These are phyloP conservation scores for Cladochytrium tenue DNA, from an alignment of 371 early-diverging fungal genomes.

Conservation along the genomic window DNA sequence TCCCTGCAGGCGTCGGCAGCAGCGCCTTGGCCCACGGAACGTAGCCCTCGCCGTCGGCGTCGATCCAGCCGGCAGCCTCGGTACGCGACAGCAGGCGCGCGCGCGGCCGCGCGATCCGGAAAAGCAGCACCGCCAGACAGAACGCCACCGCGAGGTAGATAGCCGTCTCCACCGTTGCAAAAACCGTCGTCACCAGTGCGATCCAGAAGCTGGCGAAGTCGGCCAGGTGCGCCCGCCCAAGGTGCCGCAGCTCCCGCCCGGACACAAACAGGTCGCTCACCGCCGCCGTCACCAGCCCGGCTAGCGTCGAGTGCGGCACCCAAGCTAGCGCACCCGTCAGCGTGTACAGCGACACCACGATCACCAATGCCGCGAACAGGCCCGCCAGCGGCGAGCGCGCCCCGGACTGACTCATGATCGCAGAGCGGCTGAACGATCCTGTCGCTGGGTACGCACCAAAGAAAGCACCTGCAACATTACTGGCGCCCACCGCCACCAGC, in stretches of 20 bases:
- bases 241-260: neutral
- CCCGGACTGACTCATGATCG: conserved; percentile 69
- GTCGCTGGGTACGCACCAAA: conserved; percentile 81
- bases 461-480: conserved; percentile 78
- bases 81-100: conserved; percentile 36
- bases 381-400: conserved; percentile 78
- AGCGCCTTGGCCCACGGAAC: neutral
- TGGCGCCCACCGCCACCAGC: conserved; percentile 73
- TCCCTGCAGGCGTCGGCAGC: conserved; percentile 48
- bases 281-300: conserved; percentile 75
- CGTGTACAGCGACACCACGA: conserved; percentile 71
- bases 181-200: conserved; percentile 66
- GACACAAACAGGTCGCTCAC: conserved; percentile 45
- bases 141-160: conserved; percentile 68
- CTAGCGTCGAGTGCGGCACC: conserved; percentile 74
- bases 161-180: conserved; percentile 69
- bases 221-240: conserved; percentile 16
- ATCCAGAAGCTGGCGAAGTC: conserved; percentile 38
- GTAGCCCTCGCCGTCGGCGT: conserved; percentile 13
- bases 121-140: conserved; percentile 63
- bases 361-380: conserved; percentile 72
- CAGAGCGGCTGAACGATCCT: conserved; percentile 84
- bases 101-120: conserved; percentile 71
- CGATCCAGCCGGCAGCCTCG: conserved; percentile 24
- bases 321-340: conserved; percentile 82